Evolutionary conservation across 768 basidiomycete species (phyloP).

Genomic region (Mycena pura): DNA sequence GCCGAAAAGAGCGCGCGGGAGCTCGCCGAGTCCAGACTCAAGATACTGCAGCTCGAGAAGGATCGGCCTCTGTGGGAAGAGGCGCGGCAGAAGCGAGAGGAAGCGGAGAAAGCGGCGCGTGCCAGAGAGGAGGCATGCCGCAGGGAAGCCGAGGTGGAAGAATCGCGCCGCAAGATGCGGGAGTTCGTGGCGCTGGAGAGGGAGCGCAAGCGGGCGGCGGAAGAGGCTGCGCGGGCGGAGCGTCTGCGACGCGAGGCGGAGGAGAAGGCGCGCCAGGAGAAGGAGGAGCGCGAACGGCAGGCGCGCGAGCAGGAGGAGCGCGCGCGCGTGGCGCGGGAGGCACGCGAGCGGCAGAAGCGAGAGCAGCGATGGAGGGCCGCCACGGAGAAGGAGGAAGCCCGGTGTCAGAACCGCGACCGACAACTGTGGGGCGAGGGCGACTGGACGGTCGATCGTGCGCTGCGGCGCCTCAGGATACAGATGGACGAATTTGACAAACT

Average conservation of each 20-base stretch:
- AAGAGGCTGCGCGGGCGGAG: slow-evolving; percentile 1
- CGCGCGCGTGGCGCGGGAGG: slow-evolving; percentile 13
- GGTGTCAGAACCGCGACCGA: slow-evolving; percentile 8
- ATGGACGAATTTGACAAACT: slow-evolving; percentile 27
- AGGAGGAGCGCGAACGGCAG: slow-evolving; percentile 4
- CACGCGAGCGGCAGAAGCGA: neutral
- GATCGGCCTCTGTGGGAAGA: slow-evolving; percentile 20
- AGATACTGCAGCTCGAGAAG: slow-evolving; percentile 21
- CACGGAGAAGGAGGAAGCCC: slow-evolving; percentile 6
- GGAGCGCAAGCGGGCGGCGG: neutral
- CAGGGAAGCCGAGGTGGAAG: slow-evolving; percentile 7
- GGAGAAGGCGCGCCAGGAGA: slow-evolving; percentile 8
- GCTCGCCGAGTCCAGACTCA: slow-evolving; percentile 12
- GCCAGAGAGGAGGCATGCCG: slow-evolving; percentile 4
- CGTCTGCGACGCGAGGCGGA: slow-evolving; percentile 4
- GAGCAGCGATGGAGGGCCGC: slow-evolving; percentile 1
- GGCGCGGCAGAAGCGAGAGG: slow-evolving; percentile 15
- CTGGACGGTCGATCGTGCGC: slow-evolving; percentile 16
- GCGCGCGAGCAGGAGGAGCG: slow-evolving; percentile 14
- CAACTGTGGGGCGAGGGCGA: neutral
- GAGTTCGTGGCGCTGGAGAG: slow-evolving; percentile 14
- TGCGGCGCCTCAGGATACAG: slow-evolving; percentile 13
- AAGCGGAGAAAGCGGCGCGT: slow-evolving; percentile 3
- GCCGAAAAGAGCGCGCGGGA: slow-evolving; percentile 3
- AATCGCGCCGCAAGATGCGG: slow-evolving; percentile 12